These are phyloP conservation scores for Aspergillus homomorphus DNA, from an alignment of 495 filamentous ascomycete genomes.

Conservation along the genomic window DNA sequence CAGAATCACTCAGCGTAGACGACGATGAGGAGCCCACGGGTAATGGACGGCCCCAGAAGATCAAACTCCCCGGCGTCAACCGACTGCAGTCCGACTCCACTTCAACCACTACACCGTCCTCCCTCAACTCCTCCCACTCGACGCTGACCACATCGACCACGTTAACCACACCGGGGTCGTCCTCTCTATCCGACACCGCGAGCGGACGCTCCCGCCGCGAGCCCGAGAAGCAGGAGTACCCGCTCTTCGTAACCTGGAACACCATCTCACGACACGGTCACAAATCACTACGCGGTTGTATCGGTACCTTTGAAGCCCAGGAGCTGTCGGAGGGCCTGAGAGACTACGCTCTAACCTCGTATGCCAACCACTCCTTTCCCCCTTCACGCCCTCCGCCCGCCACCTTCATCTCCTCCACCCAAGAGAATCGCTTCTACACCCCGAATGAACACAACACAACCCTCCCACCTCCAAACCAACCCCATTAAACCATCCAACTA, in stretches of 20 bases:
- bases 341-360: constrained; percentile 83
- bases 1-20: constrained; percentile 18
- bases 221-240: constrained; percentile 40
- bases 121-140: constrained; percentile 43
- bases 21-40: constrained; percentile 24
- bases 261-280: constrained; percentile 57
- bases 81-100: constrained; percentile 46
- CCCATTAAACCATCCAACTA: too few relatives aligned
- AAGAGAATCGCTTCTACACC: neutral
- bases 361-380: constrained; percentile 30
- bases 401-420: neutral
- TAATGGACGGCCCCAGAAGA: constrained; percentile 13
- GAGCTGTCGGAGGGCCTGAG: constrained; percentile 68
- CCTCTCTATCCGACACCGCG: constrained; percentile 27
- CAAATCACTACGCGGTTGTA: constrained; percentile 83
- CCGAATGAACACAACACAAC: neutral
- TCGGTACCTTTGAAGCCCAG: constrained; percentile 88
- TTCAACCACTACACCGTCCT: constrained; percentile 44
- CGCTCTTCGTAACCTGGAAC: constrained; percentile 97
- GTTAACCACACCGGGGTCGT: constrained; percentile 45
- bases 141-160: constrained; percentile 41
- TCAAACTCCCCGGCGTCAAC: constrained; percentile 33
- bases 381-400: neutral
- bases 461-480: too few relatives aligned
- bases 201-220: neutral